These are phyloP conservation scores for Punica granatum DNA, from an alignment of 345 rosid genomes.

Conservation along the genomic window DNA sequence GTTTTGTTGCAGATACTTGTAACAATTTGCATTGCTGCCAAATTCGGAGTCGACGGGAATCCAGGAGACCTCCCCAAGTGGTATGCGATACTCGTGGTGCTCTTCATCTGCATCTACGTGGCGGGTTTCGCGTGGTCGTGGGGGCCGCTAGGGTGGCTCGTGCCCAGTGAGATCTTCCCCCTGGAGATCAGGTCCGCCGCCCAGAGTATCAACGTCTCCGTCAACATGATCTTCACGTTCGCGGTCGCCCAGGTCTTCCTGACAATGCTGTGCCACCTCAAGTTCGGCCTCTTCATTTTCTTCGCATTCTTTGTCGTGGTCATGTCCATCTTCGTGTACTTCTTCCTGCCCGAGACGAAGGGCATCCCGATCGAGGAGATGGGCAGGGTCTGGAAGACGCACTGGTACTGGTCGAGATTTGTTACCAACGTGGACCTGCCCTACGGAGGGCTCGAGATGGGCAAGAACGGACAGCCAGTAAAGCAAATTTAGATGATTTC, in stretches of 20 bases:
- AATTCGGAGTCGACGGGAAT: constrained; percentile 56
- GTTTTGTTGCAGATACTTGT: constrained; percentile 31
- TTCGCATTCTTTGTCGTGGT: constrained; percentile 53
- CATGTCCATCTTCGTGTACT: constrained; percentile 47
- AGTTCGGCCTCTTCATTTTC: constrained; percentile 63
- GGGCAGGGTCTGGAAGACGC: constrained; percentile 49
- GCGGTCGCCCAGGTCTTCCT: constrained; percentile 65
- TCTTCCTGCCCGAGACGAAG: constrained; percentile 66
- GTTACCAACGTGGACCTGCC: constrained; percentile 22
- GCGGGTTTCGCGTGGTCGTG: constrained; percentile 93
- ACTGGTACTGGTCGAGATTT: constrained; percentile 61
- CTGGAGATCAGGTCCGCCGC: constrained; percentile 86
- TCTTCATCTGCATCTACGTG: constrained; percentile 76
- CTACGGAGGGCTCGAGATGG: constrained; percentile 35
- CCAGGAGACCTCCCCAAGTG: constrained; percentile 69
- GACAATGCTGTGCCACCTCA: constrained; percentile 72
- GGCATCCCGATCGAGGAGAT: constrained; percentile 70
- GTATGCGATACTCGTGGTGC: constrained; percentile 77
- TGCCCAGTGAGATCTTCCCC: constrained; percentile 91
- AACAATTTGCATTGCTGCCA: constrained; percentile 73
- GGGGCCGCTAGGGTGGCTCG: constrained; percentile 96
- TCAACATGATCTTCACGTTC: constrained; percentile 89
- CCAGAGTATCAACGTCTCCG: constrained; percentile 77
- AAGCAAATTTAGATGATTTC: constrained; percentile 22
- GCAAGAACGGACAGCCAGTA: constrained; percentile 21